Evolutionary conservation across 2,329 filamentous ascomycete species (phyloP), one percentile per base, ranked within the genome.

Genomic region (Cladosporium sp.): DNA sequence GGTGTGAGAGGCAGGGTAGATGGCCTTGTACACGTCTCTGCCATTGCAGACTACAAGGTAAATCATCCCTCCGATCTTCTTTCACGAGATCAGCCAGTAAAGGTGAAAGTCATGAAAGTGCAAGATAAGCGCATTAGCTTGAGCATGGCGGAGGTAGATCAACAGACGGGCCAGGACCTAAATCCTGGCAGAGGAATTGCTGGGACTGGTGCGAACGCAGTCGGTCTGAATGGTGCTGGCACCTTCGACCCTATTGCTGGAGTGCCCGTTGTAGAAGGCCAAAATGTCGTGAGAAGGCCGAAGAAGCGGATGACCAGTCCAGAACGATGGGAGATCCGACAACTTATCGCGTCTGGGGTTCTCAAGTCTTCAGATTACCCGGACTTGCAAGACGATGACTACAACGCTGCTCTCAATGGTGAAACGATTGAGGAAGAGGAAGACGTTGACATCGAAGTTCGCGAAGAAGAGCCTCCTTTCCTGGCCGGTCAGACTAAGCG

Each of bases 121-220:
- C 89, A 97, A 69, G 88, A 88, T 3, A 85, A 80, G 55, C 84
- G 90, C 28, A 87, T 97, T 67, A 92, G 92, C 0, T 77, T 99
- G 5, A 96, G 92, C 0, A 97, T 99, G 92, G 96, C 96, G 70
- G 93, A 97, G 62, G 92, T 97, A 15, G 93, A 99, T 66, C 94
- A 99, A 72, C 82, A 84, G 30, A 92, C 89, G 3, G 94, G 94
- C 5, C 83, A 85, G 69, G 94, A 99, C 69, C 77, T 96, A 39
- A 85, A 88, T 30, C 91, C 92, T 0, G 86, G 92, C 63, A 83
- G 84, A 60, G 82, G 88, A 49, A 84, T 97, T 68, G 91, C 94
- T 67, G 85, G 88, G 15, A 94, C 93, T 1, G 94, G 94, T 7
- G 94, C 94, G 11, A 99, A 99, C 67, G 89, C 88, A 80, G 87